Evolutionary conservation across 2,329 filamentous ascomycete genomes (phyloP).

Genomic region (Botryotinia convoluta): DNA sequence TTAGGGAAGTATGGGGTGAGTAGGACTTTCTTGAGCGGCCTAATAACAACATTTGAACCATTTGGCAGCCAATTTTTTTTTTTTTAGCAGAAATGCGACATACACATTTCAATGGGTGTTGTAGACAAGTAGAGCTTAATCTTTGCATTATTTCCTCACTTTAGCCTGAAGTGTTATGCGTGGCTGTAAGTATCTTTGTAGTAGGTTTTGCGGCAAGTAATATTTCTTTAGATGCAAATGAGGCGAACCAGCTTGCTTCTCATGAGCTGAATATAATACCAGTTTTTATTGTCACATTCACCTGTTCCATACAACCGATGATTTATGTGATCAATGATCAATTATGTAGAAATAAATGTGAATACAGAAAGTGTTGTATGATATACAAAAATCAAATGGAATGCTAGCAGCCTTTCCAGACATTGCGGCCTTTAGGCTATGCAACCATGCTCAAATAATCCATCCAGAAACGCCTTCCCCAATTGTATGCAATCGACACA

Average conservation of each 20-base stretch:
- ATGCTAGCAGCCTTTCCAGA: neutral
- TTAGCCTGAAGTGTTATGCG: neutral
- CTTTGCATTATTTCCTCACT: neutral
- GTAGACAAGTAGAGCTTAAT: neutral
- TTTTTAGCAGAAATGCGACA: neutral
- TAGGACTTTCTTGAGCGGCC: neutral
- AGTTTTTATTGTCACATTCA: neutral
- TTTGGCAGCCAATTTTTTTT: no score
- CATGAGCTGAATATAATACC: neutral
- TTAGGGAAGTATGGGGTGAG: constrained; percentile 55
- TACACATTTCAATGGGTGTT: neutral
- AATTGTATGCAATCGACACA: neutral
- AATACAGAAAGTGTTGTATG: neutral
- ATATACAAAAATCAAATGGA: neutral
- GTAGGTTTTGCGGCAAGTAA: constrained; percentile 2
- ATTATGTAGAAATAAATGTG: neutral
- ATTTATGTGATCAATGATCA: neutral
- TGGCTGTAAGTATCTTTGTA: constrained; percentile 3
- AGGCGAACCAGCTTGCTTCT: neutral
- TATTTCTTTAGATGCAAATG: neutral
- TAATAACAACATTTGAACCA: neutral
- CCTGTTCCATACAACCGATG: neutral
- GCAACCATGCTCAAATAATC: neutral
- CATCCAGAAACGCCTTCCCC: constrained; percentile 2
- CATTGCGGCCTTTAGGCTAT: neutral